Evolutionary conservation across 176 grass and related monocot genomes (phyloP), one percentile per base, ranked within the genome.

Genomic region (Zea mays): DNA sequence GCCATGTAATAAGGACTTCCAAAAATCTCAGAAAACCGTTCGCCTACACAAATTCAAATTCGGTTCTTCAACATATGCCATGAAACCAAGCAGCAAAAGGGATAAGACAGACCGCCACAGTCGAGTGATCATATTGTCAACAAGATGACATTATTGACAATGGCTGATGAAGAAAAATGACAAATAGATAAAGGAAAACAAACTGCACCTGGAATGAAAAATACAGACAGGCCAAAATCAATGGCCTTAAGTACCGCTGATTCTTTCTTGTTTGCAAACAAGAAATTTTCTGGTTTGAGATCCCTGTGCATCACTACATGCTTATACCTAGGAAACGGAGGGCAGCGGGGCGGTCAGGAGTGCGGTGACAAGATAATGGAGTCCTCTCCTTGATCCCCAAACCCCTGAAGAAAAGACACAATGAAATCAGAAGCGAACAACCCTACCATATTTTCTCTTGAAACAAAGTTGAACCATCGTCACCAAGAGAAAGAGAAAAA

Each of bases 1-100:
- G 96, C 96, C 96, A 99, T 99, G 88, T 99, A 99, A 90, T 99
- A 99, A 77, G 96, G 96, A 65, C 96, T 99, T 77, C 96, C 96
- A 40, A 99, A 92, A 87, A 99, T 99, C 84, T 99, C 96, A 55
- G 80, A 89, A 85, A 99, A 99, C 43, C 88, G 87, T 58, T 99
- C 92, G 0, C 92, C 96, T 99, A 64, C 65, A 72, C 3, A 76
- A 51, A 76, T 79, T 71, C 57, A 91, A 81, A 63, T 70, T 65
- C 0, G 80, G 72, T 75, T 59, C 34, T 19, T 35, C 15, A 43
- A 33, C 13, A 46, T 4, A 54, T 59, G 36, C 10, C 15, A 59
- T 17, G 35, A 9, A 65, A 60, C 65, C 34, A 69, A 11, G 20
- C 7, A 76, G 40, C 63, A 77, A 14, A 78, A 41, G 47, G 8